Base-by-base conservation (phyloP, 805 yeast species). In the Candida rishiriensis region DNA sequence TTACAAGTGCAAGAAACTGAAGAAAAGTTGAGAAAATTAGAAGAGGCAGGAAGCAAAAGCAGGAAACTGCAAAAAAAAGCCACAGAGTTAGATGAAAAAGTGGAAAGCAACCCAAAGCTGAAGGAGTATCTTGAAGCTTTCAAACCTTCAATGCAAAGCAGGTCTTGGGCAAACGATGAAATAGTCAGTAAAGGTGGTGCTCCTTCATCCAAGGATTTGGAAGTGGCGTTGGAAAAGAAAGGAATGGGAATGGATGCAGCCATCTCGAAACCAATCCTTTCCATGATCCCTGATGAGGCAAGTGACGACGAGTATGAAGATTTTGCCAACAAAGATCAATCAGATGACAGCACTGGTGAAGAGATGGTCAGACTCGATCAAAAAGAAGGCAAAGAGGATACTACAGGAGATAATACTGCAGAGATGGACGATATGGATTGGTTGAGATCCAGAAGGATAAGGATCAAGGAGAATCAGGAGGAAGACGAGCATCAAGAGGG, bases 61-160 rank as follows among this genome's bases (percentile, higher is more conserved):
- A 64, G 55, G 48, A 64, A 64, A 49, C 70, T 60, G 51, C 72
- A 65, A 52, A 69, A 63, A 55, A 69, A 60, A 57, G 46, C 30
- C 9, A 49, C 46, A 9, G 44, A 46, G 10, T 66, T 85, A 15
- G 86, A 81, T 50, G 74, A 75, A 26, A 85, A 83, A 51, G 82
- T 85, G 52, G 78, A 70, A 21, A 71, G 64, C 39, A 77, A 88
- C 61, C 81, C 83, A 7, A 80, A 83, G 51, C 73, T 91, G 57
- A 75, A 76, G 56, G 98, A 93, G 60, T 91, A 77, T 52, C 72
- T 91, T 63, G 85, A 85, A 51, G 85, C 86, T 5, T 85, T 88
- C 81, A 86, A 85, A 54, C 91, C 95, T 1, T 67, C 84, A 5
- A 69, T 75, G 30, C 83, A 83, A 57, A 75, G 75, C 3, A 76